Base-by-base conservation (phyloP, 1,284 basidiomycete species). In the Moniliella sp. region DNA sequence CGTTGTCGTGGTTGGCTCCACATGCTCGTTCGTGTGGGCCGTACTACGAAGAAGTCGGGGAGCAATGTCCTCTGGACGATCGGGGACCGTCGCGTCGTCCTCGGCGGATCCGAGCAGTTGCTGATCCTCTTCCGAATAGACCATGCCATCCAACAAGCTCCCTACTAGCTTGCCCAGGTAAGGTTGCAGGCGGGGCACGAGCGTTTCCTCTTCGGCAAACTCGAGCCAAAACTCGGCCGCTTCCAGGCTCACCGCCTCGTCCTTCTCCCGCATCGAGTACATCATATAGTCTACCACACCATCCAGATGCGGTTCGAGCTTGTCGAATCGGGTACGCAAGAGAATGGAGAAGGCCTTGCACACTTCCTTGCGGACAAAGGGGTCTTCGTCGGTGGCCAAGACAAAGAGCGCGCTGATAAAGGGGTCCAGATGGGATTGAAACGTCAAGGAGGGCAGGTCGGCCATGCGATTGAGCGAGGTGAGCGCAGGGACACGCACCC, bases 221-320 rank as follows among this genome's bases (percentile, higher is more conserved):
- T 88, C 93, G 42, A 99, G 71, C 91, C 91, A 97, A 64, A 99
- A 97, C 67, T 99, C 91, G 69, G 84, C 93, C 10, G 91, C 91
- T 65, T 91, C 83, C 28, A 63, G 45, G 15, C 54, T 51, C 18
- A 57, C 54, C 25, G 57, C 56, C 29, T 57, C 51, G 62, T 94
- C 80, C 64, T 78, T 76, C 68, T 94, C 88, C 62, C 84, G 82
- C 7, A 83, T 94, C 21, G 83, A 93, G 65, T 86, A 97, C 23
- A 94, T 71, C 80, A 99, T 97, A 64, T 93, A 99, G 59, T 93
- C 83, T 25, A 91, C 86, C 27, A 97, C 83, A 49, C 83, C 86
- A 31, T 67, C 65, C 72, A 99, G 81, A 62, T 94, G 82, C 1
- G 91, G 91, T 65, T 93, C 76, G 39, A 99, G 74, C 63, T 91